A percentile compares a stretch with the other conserved stretches of the same genome.
Evolutionary conservation across 805 yeast species (phyloP).

Genomic region (Kodamaea nitidulidarum): DNA sequence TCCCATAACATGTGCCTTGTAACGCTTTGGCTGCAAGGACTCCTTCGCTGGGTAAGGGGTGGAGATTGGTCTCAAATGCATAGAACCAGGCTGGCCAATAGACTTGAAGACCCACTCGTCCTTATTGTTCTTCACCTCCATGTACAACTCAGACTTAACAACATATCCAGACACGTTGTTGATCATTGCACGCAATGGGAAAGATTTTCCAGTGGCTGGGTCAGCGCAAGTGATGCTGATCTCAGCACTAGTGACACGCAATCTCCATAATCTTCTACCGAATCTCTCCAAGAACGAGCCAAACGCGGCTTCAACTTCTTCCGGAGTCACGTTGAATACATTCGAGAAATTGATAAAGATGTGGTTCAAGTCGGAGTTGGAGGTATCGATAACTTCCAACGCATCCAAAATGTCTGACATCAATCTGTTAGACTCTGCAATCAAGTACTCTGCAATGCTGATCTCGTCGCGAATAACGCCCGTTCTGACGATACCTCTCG

Average conservation of each 20-base stretch:
- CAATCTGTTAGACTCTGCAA: conserved; percentile 92
- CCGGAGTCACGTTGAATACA: conserved; percentile 88
- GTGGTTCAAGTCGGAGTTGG: conserved; percentile 94
- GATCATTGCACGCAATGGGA: conserved; percentile 95
- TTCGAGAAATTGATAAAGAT: conserved; percentile 96
- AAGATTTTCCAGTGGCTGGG: conserved; percentile 78
- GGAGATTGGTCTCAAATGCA: conserved; percentile 94
- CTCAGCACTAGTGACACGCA: conserved; percentile 96
- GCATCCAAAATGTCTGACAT: conserved; percentile 96
- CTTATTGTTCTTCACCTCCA: conserved; percentile 85
- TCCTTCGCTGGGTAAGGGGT: conserved; percentile 98
- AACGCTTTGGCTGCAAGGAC: conserved; percentile 97
- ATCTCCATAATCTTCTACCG: conserved; percentile 94
- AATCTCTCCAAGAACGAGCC: conserved; percentile 97
- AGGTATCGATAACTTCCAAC: conserved; percentile 87
- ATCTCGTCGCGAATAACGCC: conserved; percentile 93
- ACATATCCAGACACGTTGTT: conserved; percentile 97
- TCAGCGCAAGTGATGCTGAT: conserved; percentile 94
- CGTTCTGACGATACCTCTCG: conserved; percentile 95
- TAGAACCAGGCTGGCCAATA: conserved; percentile 89
- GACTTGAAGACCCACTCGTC: conserved; percentile 98
- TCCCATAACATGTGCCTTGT: conserved; percentile 97
- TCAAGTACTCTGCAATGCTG: conserved; percentile 87
- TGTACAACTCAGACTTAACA: conserved; percentile 90
- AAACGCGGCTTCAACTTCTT: conserved; percentile 95